These are phyloP conservation scores for Colletotrichum musicola DNA, from an alignment of 2,329 filamentous ascomycete genomes.

Conservation along the genomic window DNA sequence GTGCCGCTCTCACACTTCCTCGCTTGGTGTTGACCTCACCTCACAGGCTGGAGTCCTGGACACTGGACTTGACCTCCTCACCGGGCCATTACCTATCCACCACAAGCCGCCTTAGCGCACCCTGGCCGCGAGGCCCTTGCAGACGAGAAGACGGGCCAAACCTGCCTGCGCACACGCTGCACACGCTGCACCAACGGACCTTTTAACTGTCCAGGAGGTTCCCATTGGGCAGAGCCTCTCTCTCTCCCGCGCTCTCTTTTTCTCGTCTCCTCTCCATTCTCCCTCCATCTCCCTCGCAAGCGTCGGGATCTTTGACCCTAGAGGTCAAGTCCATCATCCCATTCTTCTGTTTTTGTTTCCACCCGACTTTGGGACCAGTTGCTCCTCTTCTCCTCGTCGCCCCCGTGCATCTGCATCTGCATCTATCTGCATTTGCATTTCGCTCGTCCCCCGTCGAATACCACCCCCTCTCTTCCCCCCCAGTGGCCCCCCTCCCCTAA, in stretches of 20 bases:
- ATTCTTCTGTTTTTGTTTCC: background rate
- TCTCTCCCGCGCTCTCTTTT: background rate
- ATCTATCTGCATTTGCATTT: conserved; percentile 25
- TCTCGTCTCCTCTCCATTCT: background rate
- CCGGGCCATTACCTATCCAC: background rate
- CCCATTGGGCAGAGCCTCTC: conserved; percentile 3
- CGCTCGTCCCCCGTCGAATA: conserved; percentile 32
- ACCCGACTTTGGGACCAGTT: background rate
- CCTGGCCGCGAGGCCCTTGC: conserved; percentile 34
- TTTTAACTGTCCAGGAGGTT: background rate
- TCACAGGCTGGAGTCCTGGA: too few relatives aligned
- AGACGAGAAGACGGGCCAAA: conserved; percentile 31
- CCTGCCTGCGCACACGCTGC: background rate
- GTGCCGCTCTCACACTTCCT: too few relatives aligned
- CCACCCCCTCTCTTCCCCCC: conserved; percentile 2
- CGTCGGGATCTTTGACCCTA: too few relatives aligned
- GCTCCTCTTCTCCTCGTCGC: background rate
- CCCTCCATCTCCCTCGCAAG: too few relatives aligned
- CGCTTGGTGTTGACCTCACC: too few relatives aligned
- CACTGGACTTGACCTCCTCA: background rate
- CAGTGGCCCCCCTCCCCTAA: too few relatives aligned
- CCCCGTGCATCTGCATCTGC: conserved; percentile 23
- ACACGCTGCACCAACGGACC: conserved; percentile 10
- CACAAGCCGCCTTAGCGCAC: conserved; percentile 17
- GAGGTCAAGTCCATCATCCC: too few relatives aligned